A percentile compares a stretch with the other conserved stretches of the same genome.
These are phyloP conservation scores for Epichloe baconii DNA, from an alignment of 2,329 filamentous ascomycete species.

Conservation along the genomic window DNA sequence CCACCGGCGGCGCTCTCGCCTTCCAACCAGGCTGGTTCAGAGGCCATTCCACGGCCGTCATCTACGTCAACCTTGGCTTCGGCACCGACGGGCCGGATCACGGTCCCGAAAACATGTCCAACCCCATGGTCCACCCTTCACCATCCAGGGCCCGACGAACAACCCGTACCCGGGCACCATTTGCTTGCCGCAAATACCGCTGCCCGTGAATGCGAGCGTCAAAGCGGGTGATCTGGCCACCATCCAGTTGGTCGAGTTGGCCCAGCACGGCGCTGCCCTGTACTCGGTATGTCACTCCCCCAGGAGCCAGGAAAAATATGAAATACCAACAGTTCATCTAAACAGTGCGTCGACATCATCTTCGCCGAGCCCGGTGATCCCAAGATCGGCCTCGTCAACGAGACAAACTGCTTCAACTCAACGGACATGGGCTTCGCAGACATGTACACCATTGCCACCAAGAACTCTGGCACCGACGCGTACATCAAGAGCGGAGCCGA, in stretches of 20 bases:
- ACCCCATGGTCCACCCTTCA: constrained; percentile 66
- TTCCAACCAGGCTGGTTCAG: constrained; percentile 95
- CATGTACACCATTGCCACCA: constrained; percentile 56
- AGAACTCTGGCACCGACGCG: constrained; percentile 23
- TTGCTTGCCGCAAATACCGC: constrained; percentile 78
- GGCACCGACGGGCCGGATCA: constrained; percentile 50
- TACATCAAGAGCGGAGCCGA: constrained; percentile 18
- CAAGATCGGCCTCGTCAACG: constrained; percentile 57
- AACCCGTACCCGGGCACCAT: constrained; percentile 77
- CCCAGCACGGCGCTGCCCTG: constrained; percentile 69
- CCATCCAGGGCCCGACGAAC: constrained; percentile 70
- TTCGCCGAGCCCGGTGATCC: constrained; percentile 67
- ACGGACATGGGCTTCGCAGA: constrained; percentile 62
- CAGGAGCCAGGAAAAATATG: neutral
- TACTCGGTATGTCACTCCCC: constrained; percentile 52
- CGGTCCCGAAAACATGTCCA: constrained; percentile 76
- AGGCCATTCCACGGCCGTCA: constrained; percentile 67
- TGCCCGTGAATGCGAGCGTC: constrained; percentile 59
- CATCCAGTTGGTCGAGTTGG: constrained; percentile 75
- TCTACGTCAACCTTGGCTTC: constrained; percentile 87
- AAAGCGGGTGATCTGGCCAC: constrained; percentile 79
- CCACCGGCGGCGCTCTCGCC: constrained; percentile 72
- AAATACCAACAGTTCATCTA: neutral
- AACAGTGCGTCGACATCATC: constrained; percentile 84
- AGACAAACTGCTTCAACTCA: constrained; percentile 81